Percentiles rank a stretch among this genome's conserved stretches.
Evolutionary conservation across 192 early-diverging fungal genomes (phyloP).

Genomic region (Linnemannia schmuckeri): DNA sequence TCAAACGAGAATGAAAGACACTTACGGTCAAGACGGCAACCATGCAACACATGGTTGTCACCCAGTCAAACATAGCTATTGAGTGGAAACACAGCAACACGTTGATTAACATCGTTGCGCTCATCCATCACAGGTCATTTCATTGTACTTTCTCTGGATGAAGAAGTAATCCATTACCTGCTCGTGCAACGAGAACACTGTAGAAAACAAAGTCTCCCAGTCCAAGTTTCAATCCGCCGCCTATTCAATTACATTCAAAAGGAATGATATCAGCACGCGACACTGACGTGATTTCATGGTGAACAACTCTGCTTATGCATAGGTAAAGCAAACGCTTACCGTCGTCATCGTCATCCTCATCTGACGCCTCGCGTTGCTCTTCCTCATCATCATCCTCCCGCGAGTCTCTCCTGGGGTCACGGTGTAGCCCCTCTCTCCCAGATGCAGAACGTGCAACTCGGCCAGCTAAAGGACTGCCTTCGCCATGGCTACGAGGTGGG

Average conservation of each 20-base stretch:
- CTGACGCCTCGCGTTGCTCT: slow-evolving; percentile 48
- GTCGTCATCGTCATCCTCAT: slow-evolving; percentile 66
- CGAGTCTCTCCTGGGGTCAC: neutral
- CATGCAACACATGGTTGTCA: slow-evolving; percentile 82
- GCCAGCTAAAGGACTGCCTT: slow-evolving; percentile 7
- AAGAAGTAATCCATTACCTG: slow-evolving; percentile 62
- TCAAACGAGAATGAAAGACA: neutral
- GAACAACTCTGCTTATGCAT: too few relatives aligned
- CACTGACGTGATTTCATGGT: too few relatives aligned
- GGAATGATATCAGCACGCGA: neutral
- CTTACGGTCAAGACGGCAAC: slow-evolving; percentile 81
- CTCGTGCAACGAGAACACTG: slow-evolving; percentile 81
- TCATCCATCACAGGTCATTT: too few relatives aligned
- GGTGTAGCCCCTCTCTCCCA: neutral
- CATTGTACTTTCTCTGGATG: too few relatives aligned
- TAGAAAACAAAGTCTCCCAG: slow-evolving; percentile 95
- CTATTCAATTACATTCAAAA: slow-evolving; percentile 24
- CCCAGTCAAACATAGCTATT: slow-evolving; percentile 82
- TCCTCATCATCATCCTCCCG: slow-evolving; percentile 7
- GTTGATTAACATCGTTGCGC: neutral
- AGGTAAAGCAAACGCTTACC: slow-evolving; percentile 20
- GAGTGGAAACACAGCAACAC: slow-evolving; percentile 25
- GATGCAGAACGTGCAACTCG: neutral
- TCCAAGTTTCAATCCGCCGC: slow-evolving; percentile 86
- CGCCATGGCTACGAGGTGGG: neutral